Conservation (phyloP, 768 basidiomycete genomes). For the Agrocybe pediades region DNA sequence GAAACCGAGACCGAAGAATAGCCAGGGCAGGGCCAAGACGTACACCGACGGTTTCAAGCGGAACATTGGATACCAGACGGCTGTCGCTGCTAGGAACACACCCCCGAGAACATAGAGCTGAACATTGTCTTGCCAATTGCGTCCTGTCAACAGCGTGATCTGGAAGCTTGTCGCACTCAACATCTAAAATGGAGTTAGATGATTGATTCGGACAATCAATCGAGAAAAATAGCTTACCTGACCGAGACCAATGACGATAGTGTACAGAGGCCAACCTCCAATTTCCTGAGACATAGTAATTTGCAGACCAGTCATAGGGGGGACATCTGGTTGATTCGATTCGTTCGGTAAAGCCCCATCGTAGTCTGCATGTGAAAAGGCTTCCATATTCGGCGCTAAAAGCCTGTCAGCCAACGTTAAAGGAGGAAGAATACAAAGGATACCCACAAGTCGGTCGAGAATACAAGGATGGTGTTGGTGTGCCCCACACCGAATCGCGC, state of each 20-base stretch:
- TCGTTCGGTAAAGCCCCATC: constrained; percentile 50
- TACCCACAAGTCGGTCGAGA: constrained; percentile 78
- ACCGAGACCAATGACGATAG: constrained; percentile 83
- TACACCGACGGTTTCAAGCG: constrained; percentile 86
- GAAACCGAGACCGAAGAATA: constrained; percentile 91
- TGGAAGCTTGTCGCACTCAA: constrained; percentile 93
- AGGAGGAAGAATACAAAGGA: constrained; percentile 4
- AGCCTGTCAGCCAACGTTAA: constrained; percentile 1
- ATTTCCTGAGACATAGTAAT: constrained; percentile 81
- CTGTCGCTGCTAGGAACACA: constrained; percentile 83
- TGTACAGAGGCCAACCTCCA: constrained; percentile 89
- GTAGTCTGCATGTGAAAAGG: constrained; percentile 44
- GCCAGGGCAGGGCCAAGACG: constrained; percentile 84
- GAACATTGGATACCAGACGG: constrained; percentile 91
- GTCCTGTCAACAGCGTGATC: constrained; percentile 86
- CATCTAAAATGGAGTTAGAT: constrained; percentile 50
- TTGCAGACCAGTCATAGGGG: constrained; percentile 83
- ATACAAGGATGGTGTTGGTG: constrained; percentile 62
- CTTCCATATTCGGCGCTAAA: constrained; percentile 54
- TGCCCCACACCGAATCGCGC: constrained; percentile 83
- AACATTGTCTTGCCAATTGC: constrained; percentile 77
- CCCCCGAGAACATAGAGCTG: constrained; percentile 91
- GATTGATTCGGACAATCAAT: background rate
- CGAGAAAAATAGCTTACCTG: constrained; percentile 47
- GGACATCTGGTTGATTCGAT: constrained; percentile 55